Conservation (phyloP, 2,329 filamentous ascomycete species). For the Xylariaceae sp. region DNA sequence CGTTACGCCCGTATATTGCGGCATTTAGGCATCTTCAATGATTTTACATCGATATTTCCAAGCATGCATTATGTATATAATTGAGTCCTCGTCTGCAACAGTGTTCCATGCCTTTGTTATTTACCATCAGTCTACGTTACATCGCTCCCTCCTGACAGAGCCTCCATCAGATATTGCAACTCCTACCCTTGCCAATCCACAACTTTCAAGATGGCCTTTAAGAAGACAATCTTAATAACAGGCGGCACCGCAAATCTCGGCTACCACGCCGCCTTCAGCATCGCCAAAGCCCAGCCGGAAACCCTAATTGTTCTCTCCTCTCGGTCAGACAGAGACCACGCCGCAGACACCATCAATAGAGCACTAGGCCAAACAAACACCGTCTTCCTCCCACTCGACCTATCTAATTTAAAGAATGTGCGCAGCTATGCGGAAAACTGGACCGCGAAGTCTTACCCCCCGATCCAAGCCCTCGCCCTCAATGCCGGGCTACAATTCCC, state of each 20-base stretch:
- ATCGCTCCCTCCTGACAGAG: too few relatives aligned
- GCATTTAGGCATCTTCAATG: too few relatives aligned
- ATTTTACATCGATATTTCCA: too few relatives aligned
- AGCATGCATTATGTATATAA: too few relatives aligned
- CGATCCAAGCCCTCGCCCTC: slow-evolving; percentile 53
- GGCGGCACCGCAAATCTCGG: slow-evolving; percentile 54
- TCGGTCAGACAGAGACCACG: slow-evolving; percentile 50
- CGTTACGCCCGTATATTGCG: too few relatives aligned
- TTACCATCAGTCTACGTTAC: too few relatives aligned
- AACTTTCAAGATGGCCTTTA: slow-evolving; percentile 23
- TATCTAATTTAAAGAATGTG: slow-evolving; percentile 48
- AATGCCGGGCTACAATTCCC: slow-evolving; percentile 58
- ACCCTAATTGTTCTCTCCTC: slow-evolving; percentile 52
- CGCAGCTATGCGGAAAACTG: slow-evolving; percentile 50
- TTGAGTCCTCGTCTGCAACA: too few relatives aligned
- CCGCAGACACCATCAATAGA: slow-evolving; percentile 52
- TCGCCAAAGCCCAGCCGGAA: slow-evolving; percentile 50
- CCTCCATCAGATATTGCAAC: too few relatives aligned
- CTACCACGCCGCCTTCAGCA: slow-evolving; percentile 48
- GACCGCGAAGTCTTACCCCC: slow-evolving; percentile 44
- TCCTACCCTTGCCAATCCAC: too few relatives aligned
- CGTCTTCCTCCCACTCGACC: slow-evolving; percentile 51
- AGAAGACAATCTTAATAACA: slow-evolving; percentile 48
- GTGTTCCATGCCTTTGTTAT: too few relatives aligned
- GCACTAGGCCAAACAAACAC: slow-evolving; percentile 48